Percentiles rank a stretch among this genome's conserved stretches.
Evolutionary conservation across 169 alveolate species (phyloP).

Genomic region (Eimeria acervulina): DNA sequence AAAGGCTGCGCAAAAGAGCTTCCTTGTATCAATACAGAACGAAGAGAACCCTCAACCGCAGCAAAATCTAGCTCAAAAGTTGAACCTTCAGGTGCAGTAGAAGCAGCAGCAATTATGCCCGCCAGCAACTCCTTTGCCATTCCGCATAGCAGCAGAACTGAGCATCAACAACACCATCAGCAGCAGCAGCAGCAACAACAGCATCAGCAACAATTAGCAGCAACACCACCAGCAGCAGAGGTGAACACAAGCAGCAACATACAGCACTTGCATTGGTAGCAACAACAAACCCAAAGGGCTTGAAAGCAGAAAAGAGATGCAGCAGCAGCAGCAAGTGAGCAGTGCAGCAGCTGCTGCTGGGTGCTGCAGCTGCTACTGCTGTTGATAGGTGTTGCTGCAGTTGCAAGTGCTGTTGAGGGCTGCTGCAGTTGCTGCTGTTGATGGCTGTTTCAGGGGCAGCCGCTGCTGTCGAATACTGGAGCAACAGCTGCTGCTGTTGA

Average conservation of each 20-base stretch:
- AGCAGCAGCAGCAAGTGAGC: not conserved
- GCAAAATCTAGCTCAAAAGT: constrained; percentile 4
- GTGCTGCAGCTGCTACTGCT: not conserved
- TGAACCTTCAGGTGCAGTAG: not conserved
- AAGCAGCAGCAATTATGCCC: not conserved
- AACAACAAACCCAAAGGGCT: too few relatives aligned
- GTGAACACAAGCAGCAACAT: not conserved
- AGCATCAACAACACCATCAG: not conserved
- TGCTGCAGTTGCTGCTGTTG: not conserved
- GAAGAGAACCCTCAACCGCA: not conserved
- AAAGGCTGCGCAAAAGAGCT: constrained; percentile 54
- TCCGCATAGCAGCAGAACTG: constrained; percentile 29
- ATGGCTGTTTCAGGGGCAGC: not conserved
- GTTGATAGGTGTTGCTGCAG: not conserved
- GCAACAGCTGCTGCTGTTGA: too few relatives aligned
- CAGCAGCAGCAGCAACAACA: not conserved
- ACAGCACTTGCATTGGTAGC: not conserved
- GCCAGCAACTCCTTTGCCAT: constrained; percentile 47
- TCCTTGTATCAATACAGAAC: constrained; percentile 35
- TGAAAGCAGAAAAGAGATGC: too few relatives aligned
- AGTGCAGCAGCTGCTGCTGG: not conserved
- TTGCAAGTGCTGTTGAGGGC: not conserved
- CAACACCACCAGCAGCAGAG: not conserved
- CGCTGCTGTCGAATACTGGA: too few relatives aligned
- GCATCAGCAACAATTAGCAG: not conserved